phyloP scores from a whole-genome alignment of 164 flowering plant species.

The Aristolochia contorta region DNA sequence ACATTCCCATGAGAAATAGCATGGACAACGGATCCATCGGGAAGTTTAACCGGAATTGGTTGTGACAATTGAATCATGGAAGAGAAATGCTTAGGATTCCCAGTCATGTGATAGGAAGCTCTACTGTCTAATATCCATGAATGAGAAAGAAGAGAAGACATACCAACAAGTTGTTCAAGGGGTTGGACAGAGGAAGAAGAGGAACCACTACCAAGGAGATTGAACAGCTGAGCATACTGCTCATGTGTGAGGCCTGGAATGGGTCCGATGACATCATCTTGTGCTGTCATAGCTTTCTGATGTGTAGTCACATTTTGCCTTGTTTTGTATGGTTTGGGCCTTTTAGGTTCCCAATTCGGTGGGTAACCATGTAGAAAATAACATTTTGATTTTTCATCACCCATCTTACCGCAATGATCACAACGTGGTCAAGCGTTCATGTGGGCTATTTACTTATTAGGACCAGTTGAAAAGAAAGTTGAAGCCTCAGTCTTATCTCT shows the following conservation, averaged over 20 bases:
- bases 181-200: not conserved
- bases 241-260: not conserved
- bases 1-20: no score
- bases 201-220: not conserved
- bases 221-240: not conserved
- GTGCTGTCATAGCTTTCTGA: not conserved
- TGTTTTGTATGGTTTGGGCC: no score
- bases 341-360: no score
- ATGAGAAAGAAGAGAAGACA: not conserved
- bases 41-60: no score
- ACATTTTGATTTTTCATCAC: no score
- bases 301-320: no score
- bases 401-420: no score
- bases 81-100: no score
- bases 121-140: not conserved
- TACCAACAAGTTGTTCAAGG: not conserved
- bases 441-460: not conserved
- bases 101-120: not conserved
- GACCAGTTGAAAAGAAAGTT: not conserved
- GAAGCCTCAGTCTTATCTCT: not conserved
- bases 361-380: no score
- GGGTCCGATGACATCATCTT: not conserved
- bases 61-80: no score
- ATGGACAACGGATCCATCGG: no score
- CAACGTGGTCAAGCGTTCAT: not conserved